phyloP scores from a whole-genome alignment of 2,329 filamentous ascomycete genomes.

The Tolypocladium tropicale region DNA sequence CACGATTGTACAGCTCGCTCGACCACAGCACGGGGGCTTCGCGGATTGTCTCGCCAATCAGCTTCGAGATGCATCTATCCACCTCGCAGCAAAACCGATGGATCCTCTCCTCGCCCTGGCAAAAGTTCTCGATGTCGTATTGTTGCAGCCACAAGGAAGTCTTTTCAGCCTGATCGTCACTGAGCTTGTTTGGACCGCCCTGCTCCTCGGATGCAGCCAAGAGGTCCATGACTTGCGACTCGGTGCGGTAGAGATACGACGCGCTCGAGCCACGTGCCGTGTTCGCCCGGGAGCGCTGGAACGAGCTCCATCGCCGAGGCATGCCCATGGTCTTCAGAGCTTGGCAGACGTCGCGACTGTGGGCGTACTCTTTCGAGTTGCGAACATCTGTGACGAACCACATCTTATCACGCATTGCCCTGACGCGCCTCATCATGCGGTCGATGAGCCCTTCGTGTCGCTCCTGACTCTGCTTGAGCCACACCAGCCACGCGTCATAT shows the following conservation, averaged over 20 bases:
- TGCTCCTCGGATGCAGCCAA: constrained; percentile 74
- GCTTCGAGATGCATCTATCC: constrained; percentile 71
- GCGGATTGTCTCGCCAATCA: constrained; percentile 74
- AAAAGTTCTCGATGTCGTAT: constrained; percentile 83
- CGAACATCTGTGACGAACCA: constrained; percentile 96
- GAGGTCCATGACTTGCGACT: constrained; percentile 78
- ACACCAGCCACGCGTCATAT: constrained; percentile 73
- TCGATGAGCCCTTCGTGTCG: constrained; percentile 66
- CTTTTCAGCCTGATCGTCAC: constrained; percentile 87
- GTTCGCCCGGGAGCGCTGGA: constrained; percentile 38
- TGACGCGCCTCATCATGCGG: constrained; percentile 61
- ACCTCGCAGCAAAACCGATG: constrained; percentile 90
- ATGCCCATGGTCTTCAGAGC: constrained; percentile 86
- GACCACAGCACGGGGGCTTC: constrained; percentile 88
- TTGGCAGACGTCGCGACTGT: constrained; percentile 74
- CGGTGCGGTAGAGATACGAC: constrained; percentile 68
- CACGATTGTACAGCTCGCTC: constrained; percentile 75
- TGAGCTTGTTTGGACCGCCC: constrained; percentile 87
- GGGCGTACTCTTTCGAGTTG: constrained; percentile 79
- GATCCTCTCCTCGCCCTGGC: constrained; percentile 86
- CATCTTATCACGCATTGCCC: constrained; percentile 85
- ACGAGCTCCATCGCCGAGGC: constrained; percentile 44
- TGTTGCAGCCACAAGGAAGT: constrained; percentile 75
- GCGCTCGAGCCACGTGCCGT: constrained; percentile 36
- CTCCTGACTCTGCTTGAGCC: constrained; percentile 73